phyloP scores from a whole-genome alignment of 306 rosid species.

The Begonia loranthoides region DNA sequence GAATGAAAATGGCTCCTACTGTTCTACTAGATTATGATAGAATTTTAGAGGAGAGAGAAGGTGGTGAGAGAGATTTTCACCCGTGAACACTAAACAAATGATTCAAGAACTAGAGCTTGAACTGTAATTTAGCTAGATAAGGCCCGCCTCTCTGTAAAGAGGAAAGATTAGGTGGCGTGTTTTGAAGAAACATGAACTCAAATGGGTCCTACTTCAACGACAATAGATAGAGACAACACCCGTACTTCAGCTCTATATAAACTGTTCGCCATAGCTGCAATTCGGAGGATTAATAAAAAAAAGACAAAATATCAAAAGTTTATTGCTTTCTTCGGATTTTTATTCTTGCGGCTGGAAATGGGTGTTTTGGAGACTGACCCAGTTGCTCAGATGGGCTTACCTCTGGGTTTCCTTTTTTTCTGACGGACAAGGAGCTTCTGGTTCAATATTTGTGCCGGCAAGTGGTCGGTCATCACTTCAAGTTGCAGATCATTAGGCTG shows the following conservation, averaged over 20 bases:
- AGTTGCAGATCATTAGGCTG: constrained; percentile 66
- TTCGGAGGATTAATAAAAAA: neutral
- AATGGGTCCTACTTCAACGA: constrained; percentile 16
- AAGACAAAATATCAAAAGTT: neutral
- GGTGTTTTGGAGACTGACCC: constrained; percentile 46
- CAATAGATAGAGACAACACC: constrained; percentile 21
- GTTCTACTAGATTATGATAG: too few relatives aligned
- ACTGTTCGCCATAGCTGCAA: constrained; percentile 15
- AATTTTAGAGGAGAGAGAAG: too few relatives aligned
- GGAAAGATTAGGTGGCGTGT: too few relatives aligned
- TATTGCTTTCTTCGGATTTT: neutral
- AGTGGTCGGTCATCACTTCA: constrained; percentile 82
- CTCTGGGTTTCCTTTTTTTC: constrained; percentile 80
- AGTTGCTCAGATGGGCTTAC: constrained; percentile 57
- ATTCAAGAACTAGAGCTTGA: constrained; percentile 27
- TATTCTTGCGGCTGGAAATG: constrained; percentile 20
- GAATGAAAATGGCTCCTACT: too few relatives aligned
- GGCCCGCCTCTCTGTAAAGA: constrained; percentile 23
- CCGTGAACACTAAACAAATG: neutral
- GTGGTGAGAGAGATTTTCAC: too few relatives aligned
- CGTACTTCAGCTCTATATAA: constrained; percentile 14
- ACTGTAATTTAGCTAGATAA: constrained; percentile 39
- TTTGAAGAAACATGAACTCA: too few relatives aligned
- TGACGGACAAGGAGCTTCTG: constrained; percentile 83
- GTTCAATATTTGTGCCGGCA: constrained; percentile 80